Evolutionary conservation across 1,284 basidiomycete species (phyloP).

Genomic region (Anthracocystis walkeri): DNA sequence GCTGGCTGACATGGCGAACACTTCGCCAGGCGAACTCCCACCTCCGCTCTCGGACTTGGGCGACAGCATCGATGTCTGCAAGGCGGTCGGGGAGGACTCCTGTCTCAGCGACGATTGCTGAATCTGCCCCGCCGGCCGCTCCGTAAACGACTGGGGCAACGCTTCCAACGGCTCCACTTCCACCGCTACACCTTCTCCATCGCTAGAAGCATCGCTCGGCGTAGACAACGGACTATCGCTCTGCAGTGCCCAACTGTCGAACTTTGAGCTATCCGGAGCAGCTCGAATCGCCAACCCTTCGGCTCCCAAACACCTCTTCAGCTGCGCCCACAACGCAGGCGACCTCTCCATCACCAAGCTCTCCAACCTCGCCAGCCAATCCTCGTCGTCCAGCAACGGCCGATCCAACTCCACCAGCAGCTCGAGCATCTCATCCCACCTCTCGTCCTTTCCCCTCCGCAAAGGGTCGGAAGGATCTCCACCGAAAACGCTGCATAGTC

Average conservation of each 20-base stretch:
- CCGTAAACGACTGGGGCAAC: constrained; percentile 31
- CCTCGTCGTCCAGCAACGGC: constrained; percentile 43
- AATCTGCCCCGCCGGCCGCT: constrained; percentile 36
- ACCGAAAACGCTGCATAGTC: constrained; percentile 46
- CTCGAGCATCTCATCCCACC: constrained; percentile 53
- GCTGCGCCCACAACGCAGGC: constrained; percentile 40
- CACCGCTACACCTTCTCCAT: constrained; percentile 21
- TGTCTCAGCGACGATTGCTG: constrained; percentile 28
- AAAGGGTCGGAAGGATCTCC: constrained; percentile 16
- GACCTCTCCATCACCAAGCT: constrained; percentile 46
- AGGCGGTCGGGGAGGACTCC: not conserved
- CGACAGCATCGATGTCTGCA: not conserved
- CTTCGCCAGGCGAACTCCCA: constrained; percentile 16
- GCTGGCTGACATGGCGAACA: constrained; percentile 21
- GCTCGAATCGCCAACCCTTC: constrained; percentile 27
- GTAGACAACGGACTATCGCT: constrained; percentile 22
- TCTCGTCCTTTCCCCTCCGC: constrained; percentile 34
- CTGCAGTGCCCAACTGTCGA: constrained; percentile 47
- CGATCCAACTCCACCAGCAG: constrained; percentile 45
- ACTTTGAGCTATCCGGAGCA: constrained; percentile 18
- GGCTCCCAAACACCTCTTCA: constrained; percentile 46
- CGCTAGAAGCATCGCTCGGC: constrained; percentile 24
- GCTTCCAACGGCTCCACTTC: constrained; percentile 33
- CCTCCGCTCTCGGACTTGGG: constrained; percentile 4
- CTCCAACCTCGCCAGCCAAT: constrained; percentile 46